Evolutionary conservation across 2,329 filamentous ascomycete genomes (phyloP).

Genomic region (Lachnum nothofagi): DNA sequence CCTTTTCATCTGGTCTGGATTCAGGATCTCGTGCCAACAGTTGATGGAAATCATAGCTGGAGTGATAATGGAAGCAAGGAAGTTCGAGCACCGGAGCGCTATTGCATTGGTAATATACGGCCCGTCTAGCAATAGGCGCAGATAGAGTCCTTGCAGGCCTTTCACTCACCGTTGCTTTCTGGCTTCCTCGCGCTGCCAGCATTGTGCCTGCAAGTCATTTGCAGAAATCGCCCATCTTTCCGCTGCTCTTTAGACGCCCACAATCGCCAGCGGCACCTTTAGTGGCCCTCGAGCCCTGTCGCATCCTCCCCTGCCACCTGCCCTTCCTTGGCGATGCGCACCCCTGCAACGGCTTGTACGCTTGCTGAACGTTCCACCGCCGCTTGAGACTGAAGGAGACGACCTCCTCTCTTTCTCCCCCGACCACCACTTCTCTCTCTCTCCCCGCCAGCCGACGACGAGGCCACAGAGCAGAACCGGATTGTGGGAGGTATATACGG

Average conservation of each 20-base stretch:
- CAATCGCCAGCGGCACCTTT: too few species aligned
- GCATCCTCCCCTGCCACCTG: not conserved
- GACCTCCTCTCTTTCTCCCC: not conserved
- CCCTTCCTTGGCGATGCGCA: not conserved
- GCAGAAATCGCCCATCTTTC: not conserved
- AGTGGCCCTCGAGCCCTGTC: not conserved
- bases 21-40: too few species aligned
- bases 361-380: not conserved
- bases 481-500: too few species aligned
- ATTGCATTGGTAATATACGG: too few species aligned
- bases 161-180: not conserved
- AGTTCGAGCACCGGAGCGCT: too few species aligned
- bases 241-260: not conserved
- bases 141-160: not conserved
- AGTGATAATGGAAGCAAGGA: too few species aligned
- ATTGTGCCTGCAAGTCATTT: not conserved
- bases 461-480: too few species aligned
- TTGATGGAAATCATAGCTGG: too few species aligned
- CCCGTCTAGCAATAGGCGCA: not conserved
- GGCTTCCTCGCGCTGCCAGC: not conserved
- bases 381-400: not conserved
- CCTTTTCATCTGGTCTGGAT: too few species aligned
- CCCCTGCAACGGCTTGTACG: not conserved
- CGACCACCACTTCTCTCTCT: not conserved
- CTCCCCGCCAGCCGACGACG: too few species aligned